These are phyloP conservation scores for Graphilbum ipis-grandicollis DNA, from an alignment of 2,329 filamentous ascomycete genomes.

Conservation along the genomic window DNA sequence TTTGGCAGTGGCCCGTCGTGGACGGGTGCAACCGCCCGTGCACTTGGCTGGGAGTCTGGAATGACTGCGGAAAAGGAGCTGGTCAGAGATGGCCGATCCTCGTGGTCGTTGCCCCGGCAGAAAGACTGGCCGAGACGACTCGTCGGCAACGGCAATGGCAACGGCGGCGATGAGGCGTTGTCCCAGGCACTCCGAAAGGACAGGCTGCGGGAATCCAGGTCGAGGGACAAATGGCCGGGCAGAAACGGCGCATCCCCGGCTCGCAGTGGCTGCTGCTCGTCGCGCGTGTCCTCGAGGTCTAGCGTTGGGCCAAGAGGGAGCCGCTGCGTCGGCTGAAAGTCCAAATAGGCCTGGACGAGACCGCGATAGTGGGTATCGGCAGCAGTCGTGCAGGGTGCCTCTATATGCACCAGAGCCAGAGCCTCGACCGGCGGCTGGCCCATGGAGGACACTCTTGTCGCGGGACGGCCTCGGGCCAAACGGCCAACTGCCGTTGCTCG, in stretches of 20 bases:
- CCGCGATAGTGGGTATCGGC: conserved; percentile 32
- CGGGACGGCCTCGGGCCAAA: no score
- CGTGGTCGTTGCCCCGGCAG: neutral
- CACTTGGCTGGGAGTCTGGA: conserved; percentile 37
- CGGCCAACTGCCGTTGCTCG: no score
- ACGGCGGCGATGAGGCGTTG: conserved; percentile 13
- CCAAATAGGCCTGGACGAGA: conserved; percentile 32
- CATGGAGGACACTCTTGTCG: conserved; percentile 1
- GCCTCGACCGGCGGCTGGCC: conserved; percentile 26
- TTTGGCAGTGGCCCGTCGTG: neutral
- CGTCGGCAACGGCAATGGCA: conserved; percentile 10
- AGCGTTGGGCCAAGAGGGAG: neutral
- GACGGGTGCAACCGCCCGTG: no score
- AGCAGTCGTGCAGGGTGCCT: conserved; percentile 27
- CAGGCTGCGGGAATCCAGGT: conserved; percentile 7
- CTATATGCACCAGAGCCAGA: conserved; percentile 36
- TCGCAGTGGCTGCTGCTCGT: neutral
- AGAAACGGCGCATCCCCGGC: no score
- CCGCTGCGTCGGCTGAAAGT: conserved; percentile 20
- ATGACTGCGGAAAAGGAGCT: conserved; percentile 18
- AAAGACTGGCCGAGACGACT: conserved; percentile 14
- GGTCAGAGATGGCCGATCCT: conserved; percentile 2
- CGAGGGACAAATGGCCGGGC: conserved; percentile 7
- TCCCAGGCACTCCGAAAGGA: conserved; percentile 16
- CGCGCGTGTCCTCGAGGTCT: neutral